Evolutionary conservation across 1,284 basidiomycete species (phyloP).

Genomic region (Phenoliferia sp.): DNA sequence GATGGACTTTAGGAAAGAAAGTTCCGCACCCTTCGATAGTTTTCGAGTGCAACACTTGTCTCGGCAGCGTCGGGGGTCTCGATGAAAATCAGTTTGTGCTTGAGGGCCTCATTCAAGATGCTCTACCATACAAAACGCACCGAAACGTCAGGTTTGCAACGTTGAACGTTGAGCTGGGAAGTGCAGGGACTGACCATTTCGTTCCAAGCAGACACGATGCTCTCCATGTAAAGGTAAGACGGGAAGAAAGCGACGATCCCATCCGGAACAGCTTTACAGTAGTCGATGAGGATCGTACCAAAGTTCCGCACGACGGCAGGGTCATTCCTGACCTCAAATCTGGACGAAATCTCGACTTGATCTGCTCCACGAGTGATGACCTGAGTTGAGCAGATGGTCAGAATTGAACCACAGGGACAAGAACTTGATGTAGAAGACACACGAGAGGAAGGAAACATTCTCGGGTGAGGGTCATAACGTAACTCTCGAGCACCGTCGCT

Average conservation of each 20-base stretch:
- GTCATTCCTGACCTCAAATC: slow-evolving; percentile 98
- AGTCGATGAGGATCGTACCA: slow-evolving; percentile 95
- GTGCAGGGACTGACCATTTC: slow-evolving; percentile 72
- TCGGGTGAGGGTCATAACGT: slow-evolving; percentile 94
- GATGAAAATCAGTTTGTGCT: slow-evolving; percentile 98
- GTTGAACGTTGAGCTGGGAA: background rate
- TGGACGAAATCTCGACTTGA: slow-evolving; percentile 97
- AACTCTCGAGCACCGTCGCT: slow-evolving; percentile 93
- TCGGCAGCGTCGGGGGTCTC: slow-evolving; percentile 99
- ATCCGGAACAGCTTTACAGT: slow-evolving; percentile 95
- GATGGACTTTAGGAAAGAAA: slow-evolving; percentile 1
- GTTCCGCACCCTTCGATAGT: slow-evolving; percentile 76
- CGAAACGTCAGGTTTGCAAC: slow-evolving; percentile 5
- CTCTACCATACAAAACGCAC: slow-evolving; percentile 55
- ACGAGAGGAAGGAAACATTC: slow-evolving; percentile 97
- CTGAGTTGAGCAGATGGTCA: slow-evolving; percentile 44
- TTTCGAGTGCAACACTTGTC: slow-evolving; percentile 95
- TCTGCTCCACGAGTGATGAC: slow-evolving; percentile 97
- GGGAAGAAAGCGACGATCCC: slow-evolving; percentile 99
- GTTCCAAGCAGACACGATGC: slow-evolving; percentile 98
- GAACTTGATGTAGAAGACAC: slow-evolving; percentile 35
- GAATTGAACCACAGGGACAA: background rate
- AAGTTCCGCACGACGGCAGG: slow-evolving; percentile 98
- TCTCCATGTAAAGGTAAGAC: slow-evolving; percentile 99
- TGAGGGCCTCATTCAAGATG: slow-evolving; percentile 98